Evolutionary conservation across 768 basidiomycete species (phyloP).

Genomic region (Calocybe gangraenosa): DNA sequence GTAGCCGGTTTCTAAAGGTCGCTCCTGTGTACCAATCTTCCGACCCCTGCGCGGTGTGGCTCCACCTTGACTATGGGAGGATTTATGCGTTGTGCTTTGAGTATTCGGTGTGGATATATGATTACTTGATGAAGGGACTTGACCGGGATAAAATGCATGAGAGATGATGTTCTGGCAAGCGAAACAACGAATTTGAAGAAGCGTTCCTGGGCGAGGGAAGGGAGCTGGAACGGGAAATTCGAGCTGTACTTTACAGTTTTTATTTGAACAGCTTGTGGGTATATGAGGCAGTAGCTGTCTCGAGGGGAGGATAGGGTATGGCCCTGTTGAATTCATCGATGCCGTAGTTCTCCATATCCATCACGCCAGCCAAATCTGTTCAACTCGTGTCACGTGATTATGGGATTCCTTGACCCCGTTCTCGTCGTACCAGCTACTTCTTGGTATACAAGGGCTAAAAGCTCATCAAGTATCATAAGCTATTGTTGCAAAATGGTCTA

Average conservation of each 20-base stretch:
- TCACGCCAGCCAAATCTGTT: no score
- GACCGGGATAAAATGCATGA: conserved; percentile 66
- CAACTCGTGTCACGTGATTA: conserved; percentile 8
- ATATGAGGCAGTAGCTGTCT: conserved; percentile 67
- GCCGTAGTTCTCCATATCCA: neutral
- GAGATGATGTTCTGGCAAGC: conserved; percentile 55
- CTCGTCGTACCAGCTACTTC: neutral
- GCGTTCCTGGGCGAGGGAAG: conserved; percentile 47
- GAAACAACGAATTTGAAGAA: conserved; percentile 69
- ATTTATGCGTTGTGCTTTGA: conserved; percentile 17
- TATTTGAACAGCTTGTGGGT: conserved; percentile 50
- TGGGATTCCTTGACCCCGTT: neutral
- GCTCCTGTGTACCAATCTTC: conserved; percentile 86
- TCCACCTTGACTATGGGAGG: conserved; percentile 20
- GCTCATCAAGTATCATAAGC: no score
- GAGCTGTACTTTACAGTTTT: conserved; percentile 46
- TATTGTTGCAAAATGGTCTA: no score
- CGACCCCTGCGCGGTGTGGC: conserved; percentile 44
- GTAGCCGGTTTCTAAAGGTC: conserved; percentile 86
- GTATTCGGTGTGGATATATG: conserved; percentile 3
- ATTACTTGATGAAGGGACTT: conserved; percentile 36
- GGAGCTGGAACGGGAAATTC: conserved; percentile 70
- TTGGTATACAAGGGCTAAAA: no score
- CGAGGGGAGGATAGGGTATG: conserved; percentile 53
- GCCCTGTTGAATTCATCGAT: conserved; percentile 40